These are phyloP conservation scores for Dichomitus squalens DNA, from an alignment of 1,284 basidiomycete species.

Conservation along the genomic window DNA sequence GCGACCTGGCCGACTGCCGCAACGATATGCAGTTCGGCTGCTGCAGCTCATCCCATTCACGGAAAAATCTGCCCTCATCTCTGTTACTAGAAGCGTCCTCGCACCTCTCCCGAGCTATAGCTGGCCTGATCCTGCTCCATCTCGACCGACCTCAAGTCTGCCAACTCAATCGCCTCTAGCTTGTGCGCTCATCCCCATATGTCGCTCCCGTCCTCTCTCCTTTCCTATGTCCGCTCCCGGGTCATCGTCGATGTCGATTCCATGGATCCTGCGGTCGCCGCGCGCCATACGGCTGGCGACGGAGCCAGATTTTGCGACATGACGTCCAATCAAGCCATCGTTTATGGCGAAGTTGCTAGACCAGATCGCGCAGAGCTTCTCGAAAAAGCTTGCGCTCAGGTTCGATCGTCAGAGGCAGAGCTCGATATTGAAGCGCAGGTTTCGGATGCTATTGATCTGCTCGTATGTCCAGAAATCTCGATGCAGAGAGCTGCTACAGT, in stretches of 20 bases:
- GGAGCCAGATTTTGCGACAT: conserved; percentile 45
- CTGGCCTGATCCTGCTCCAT: no score
- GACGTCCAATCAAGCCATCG: conserved; percentile 56
- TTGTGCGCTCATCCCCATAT: background rate
- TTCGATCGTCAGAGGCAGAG: conserved; percentile 24
- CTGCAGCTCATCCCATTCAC: no score
- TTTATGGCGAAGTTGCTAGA: conserved; percentile 39
- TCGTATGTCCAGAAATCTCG: conserved; percentile 36
- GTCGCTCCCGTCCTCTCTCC: conserved; percentile 34
- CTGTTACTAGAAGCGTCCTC: no score
- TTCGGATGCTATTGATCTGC: conserved; percentile 42
- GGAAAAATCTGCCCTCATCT: no score
- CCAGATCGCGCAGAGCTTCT: conserved; percentile 38
- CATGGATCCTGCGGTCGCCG: conserved; percentile 48
- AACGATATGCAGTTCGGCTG: no score
- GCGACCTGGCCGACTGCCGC: no score
- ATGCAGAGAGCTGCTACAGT: no score
- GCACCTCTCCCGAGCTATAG: no score
- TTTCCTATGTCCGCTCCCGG: conserved; percentile 40
- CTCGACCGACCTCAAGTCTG: no score
- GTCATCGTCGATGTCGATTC: conserved; percentile 51
- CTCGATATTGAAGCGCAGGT: conserved; percentile 35
- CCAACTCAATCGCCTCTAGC: background rate
- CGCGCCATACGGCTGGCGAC: conserved; percentile 33
- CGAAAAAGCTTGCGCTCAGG: conserved; percentile 38